Base-by-base conservation (phyloP, 108 stramenopile species). In the Stephanodiscus triporus region DNA sequence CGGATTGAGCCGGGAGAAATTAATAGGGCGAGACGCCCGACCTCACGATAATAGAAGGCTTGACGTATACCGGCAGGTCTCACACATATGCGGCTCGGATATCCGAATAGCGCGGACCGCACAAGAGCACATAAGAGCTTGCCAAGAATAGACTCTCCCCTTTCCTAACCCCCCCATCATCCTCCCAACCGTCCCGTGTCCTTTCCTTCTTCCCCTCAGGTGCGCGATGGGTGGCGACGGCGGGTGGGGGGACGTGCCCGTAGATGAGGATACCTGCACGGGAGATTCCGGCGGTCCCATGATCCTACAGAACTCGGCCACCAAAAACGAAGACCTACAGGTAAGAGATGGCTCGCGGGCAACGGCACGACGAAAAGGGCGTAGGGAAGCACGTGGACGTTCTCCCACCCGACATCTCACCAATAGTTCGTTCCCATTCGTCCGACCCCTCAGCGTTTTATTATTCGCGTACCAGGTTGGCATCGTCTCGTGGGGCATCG, bases 401-500 rank as follows among this genome's bases (percentile, higher is more conserved):
- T n/a, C n/a, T n/a, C n/a, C n/a, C n/a, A n/a, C n/a, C n/a, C n/a
- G n/a, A n/a, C n/a, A n/a, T n/a, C n/a, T n/a, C n/a, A n/a, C n/a
- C n/a, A n/a, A n/a, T n/a, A n/a, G n/a, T n/a, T n/a, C n/a, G n/a
- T n/a, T 40, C 40, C 11, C 40, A 8, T 11, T 1, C 9, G 40
- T 11, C n/a, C n/a, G n/a, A 40, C 11, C 40, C 10, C 11, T 40
- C 40, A 11, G 11, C 1, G 9, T 40, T 40, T 4, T 66, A 68
- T 11, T 66, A 73, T 48, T 76, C 55, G 14, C 68, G 6, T 62
- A 4, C 37, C n/a, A 73, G 45, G 83, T 85, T 11, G 83, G 86
- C 37, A 66, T 72, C 29, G 79, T 80, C 34, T 80, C 83, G 6
- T 87, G 86, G 88, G 77, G 71, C 3, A 66, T 81, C 6, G 75